phyloP scores from a whole-genome alignment of 2,329 filamentous ascomycete genomes.

The Fusarium bulbicola region DNA sequence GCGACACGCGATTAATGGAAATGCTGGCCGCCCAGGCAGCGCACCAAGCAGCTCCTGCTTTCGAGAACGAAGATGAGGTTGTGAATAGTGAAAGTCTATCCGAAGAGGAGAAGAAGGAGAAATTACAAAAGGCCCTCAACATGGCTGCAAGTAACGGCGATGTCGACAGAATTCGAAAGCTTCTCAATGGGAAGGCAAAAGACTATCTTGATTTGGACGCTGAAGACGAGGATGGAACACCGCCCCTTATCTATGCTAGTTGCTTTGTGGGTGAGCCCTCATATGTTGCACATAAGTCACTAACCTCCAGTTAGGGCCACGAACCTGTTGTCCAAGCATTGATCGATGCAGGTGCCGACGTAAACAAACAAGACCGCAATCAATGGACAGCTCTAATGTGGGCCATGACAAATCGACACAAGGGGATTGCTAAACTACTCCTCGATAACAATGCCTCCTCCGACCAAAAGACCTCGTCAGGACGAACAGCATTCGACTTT shows the following conservation, averaged over 20 bases:
- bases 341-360: constrained; percentile 84
- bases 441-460: constrained; percentile 95
- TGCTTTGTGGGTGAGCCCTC: constrained; percentile 77
- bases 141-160: constrained; percentile 98
- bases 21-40: constrained; percentile 95
- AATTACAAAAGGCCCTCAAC: constrained; percentile 87
- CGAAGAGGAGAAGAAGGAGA: constrained; percentile 78
- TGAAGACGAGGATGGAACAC: constrained; percentile 92
- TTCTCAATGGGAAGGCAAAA: constrained; percentile 79
- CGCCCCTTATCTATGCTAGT: constrained; percentile 96
- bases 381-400: constrained; percentile 99
- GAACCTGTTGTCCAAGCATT: constrained; percentile 86
- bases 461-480: constrained; percentile 93
- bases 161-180: constrained; percentile 78
- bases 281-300: neutral
- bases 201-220: constrained; percentile 85
- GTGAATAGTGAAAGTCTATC: constrained; percentile 78
- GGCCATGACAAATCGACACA: constrained; percentile 99
- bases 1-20: constrained; percentile 88
- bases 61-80: constrained; percentile 83
- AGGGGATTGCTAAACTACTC: constrained; percentile 90
- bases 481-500: constrained; percentile 95
- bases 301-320: constrained; percentile 70
- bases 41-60: constrained; percentile 75
- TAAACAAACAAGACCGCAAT: constrained; percentile 94